Percentiles rank a stretch among this genome's conserved stretches.
Evolutionary conservation across 192 early-diverging fungal species (phyloP).

Genomic region (Coemansia sp.): DNA sequence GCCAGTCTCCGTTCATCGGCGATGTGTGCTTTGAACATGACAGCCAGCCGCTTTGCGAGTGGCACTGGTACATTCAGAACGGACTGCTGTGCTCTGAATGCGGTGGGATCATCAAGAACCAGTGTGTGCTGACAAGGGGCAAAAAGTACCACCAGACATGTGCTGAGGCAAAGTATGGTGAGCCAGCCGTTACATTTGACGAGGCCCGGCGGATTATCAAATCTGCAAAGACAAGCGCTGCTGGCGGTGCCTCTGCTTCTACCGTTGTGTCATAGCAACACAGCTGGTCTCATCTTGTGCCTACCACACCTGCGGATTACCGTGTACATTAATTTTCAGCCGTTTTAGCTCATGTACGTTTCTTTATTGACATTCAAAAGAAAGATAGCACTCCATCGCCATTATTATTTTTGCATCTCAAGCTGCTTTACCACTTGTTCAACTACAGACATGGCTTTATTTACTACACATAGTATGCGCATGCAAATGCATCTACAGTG

Average conservation of each 20-base stretch:
- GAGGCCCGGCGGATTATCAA: conserved; percentile 48
- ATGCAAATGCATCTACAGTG: too few species aligned
- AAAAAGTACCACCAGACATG: conserved; percentile 54
- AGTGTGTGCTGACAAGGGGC: conserved; percentile 53
- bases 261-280: conserved; percentile 1
- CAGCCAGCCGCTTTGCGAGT: conserved; percentile 55
- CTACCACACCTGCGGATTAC: neutral
- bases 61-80: conserved; percentile 58
- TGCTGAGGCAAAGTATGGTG: conserved; percentile 54
- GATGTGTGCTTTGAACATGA: conserved; percentile 57
- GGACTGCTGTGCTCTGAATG: conserved; percentile 54
- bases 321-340: neutral
- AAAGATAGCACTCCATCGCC: neutral
- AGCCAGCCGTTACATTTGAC: conserved; percentile 41
- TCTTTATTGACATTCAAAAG: neutral
- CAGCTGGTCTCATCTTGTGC: neutral
- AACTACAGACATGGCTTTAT: neutral
- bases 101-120: conserved; percentile 53
- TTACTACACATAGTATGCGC: too few species aligned
- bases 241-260: neutral
- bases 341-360: neutral
- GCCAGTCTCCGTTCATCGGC: conserved; percentile 56
- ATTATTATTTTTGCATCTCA: neutral
- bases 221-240: conserved; percentile 13
- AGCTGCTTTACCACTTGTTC: too few species aligned